Evolutionary conservation across 1,284 basidiomycete species (phyloP).

Genomic region (Cryptococcus maquisensis): DNA sequence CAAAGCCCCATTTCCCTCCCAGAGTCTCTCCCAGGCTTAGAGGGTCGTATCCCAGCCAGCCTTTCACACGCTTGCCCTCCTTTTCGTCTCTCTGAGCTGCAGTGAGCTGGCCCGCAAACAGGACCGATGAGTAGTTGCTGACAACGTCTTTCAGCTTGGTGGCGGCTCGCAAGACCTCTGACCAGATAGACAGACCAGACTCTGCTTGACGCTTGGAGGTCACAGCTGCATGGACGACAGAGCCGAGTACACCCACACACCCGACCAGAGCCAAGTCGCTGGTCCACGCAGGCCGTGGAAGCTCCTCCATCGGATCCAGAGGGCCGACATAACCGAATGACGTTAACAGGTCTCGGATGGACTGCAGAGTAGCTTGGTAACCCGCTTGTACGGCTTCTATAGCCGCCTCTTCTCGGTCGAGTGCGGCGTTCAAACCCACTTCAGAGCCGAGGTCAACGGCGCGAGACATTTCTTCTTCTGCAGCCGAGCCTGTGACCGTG

Average conservation of each 20-base stretch:
- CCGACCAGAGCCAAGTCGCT: slow-evolving; percentile 37
- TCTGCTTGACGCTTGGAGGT: slow-evolving; percentile 21
- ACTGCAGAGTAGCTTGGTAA: slow-evolving; percentile 18
- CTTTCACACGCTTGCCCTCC: slow-evolving; percentile 13
- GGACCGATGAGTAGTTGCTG: slow-evolving; percentile 21
- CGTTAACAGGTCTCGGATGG: slow-evolving; percentile 32
- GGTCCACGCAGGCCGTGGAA: slow-evolving; percentile 37
- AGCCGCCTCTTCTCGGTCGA: slow-evolving; percentile 32
- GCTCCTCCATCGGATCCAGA: slow-evolving; percentile 27
- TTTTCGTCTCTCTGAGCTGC: slow-evolving; percentile 6
- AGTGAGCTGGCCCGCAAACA: slow-evolving; percentile 15
- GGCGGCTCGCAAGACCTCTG: slow-evolving; percentile 34
- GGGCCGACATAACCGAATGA: slow-evolving; percentile 46
- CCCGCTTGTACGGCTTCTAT: slow-evolving; percentile 19
- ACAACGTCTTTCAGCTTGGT: slow-evolving; percentile 36
- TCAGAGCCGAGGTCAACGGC: slow-evolving; percentile 26
- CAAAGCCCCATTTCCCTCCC: slow-evolving; percentile 38
- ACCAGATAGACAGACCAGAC: slow-evolving; percentile 31
- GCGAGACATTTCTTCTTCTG: slow-evolving; percentile 37
- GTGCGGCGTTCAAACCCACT: slow-evolving; percentile 21
- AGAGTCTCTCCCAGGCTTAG: slow-evolving; percentile 25
- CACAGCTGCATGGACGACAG: slow-evolving; percentile 29
- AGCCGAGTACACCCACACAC: slow-evolving; percentile 32
- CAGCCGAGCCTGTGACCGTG: slow-evolving; percentile 35
- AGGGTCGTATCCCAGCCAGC: slow-evolving; percentile 25